Percentiles rank a stretch among this genome's conserved stretches.
phyloP scores from a whole-genome alignment of 2,329 filamentous ascomycete genomes.

The Shiraia sp. region DNA sequence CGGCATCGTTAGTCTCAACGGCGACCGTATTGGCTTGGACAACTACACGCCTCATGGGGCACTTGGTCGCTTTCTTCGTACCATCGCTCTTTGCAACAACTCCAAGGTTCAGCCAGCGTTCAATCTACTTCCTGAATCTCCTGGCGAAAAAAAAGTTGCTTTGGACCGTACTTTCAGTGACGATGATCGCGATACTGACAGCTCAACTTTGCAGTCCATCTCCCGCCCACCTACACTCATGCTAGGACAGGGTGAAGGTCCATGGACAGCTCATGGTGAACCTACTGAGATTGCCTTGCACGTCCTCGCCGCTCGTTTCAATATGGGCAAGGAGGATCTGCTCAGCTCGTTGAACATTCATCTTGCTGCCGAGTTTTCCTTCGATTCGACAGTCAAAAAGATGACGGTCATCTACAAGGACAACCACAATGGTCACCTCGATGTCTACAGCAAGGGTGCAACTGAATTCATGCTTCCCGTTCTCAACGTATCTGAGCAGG shows the following conservation, averaged over 20 bases:
- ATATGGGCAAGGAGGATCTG: conserved; percentile 39
- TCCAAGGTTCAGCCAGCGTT: conserved; percentile 36
- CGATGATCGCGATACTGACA: conserved; percentile 38
- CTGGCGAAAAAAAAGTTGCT: conserved; percentile 56
- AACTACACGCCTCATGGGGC: conserved; percentile 23
- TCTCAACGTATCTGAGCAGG: conserved; percentile 34
- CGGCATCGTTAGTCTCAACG: conserved; percentile 38
- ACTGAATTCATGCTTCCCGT: conserved; percentile 43
- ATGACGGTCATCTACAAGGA: conserved; percentile 47
- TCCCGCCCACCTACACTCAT: conserved; percentile 34
- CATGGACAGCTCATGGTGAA: conserved; percentile 43
- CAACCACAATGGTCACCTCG: conserved; percentile 29
- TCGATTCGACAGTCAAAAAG: conserved; percentile 47
- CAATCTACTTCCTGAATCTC: conserved; percentile 48
- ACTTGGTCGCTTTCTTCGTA: conserved; percentile 38
- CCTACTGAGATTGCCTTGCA: conserved; percentile 47
- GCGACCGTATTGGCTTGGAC: conserved; percentile 27
- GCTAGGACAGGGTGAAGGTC: conserved; percentile 16
- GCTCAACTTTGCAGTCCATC: conserved; percentile 33
- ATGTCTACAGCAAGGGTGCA: conserved; percentile 46
- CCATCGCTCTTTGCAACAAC: conserved; percentile 46
- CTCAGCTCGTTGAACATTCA: conserved; percentile 31
- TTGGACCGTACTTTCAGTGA: conserved; percentile 26
- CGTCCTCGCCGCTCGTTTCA: conserved; percentile 45
- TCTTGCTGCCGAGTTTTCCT: conserved; percentile 44